Evolutionary conservation across 805 yeast species (phyloP), one percentile per base, ranked within the genome.

Genomic region (Pichia kluyveri): DNA sequence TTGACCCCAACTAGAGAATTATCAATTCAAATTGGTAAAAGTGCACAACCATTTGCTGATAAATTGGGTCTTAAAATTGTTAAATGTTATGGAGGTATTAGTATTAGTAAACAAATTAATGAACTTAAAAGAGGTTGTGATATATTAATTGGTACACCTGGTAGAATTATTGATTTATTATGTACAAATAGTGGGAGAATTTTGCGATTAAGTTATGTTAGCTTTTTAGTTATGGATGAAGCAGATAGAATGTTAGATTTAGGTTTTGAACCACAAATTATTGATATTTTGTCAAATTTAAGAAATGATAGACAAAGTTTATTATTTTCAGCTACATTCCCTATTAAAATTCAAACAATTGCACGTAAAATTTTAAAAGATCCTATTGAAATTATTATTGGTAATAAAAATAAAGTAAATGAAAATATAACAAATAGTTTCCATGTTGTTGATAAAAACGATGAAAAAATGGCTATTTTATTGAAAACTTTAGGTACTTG

Each of bases 181-280:
- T 80, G 95, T 2, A 83, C 95, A 4, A 91, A 91, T 60, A 68
- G 77, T 38, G 97, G 97, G 0, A 72, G 87, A 44, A 77, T 89
- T 1, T 72, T 85, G 4, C 82, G 80, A 51, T 69, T 93, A 8
- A 67, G 70, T 30, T 68, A 90, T 40, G 80, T 85, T 7, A 82
- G 96, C 0, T 88, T 82, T 62, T 72, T 88, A n/a, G 95, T 90
- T 0, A 68, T 93, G 50, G 99, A 93, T 62, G 99, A 93, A 61
- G 97, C 98, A 1, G 99, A 93, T 65, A 69, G 99, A 53, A 82
- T 93, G 85, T 91, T 91, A 68, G 99, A 93, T 63, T 70, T 93
- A 76, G 99, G 99, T 1, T 93, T 93, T 66, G 98, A 88, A 57
- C 98, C 99, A 0, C 99, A 93, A 60, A 88, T 93, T 5, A 80